Percentiles rank a stretch among this genome's conserved stretches.
Evolutionary conservation across 2,329 filamentous ascomycete genomes (phyloP).

Genomic region (Nemania sp.): DNA sequence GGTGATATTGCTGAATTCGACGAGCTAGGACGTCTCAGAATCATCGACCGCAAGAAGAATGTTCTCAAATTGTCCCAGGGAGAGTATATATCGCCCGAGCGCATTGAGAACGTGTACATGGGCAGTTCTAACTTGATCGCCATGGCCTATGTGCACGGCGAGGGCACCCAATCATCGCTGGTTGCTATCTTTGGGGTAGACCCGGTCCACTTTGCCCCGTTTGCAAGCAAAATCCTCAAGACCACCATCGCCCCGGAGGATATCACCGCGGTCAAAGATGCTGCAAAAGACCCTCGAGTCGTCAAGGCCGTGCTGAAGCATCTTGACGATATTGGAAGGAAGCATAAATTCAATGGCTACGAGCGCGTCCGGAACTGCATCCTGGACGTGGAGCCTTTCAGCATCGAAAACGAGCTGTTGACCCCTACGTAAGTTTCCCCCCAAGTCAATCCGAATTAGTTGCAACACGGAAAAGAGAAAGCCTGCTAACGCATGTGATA

Average conservation of each 20-base stretch:
- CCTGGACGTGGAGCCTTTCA: constrained; percentile 86
- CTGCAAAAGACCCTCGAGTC: constrained; percentile 70
- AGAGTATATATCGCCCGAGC: constrained; percentile 97
- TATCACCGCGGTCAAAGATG: constrained; percentile 66
- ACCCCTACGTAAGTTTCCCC: constrained; percentile 79
- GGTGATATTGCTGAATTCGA: constrained; percentile 91
- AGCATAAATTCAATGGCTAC: constrained; percentile 88
- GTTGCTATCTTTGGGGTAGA: constrained; percentile 89
- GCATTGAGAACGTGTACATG: constrained; percentile 92
- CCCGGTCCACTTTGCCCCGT: constrained; percentile 79
- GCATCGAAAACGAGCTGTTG: constrained; percentile 86
- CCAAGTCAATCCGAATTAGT: neutral
- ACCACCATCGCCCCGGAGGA: constrained; percentile 67
- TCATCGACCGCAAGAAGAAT: constrained; percentile 98
- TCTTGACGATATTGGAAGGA: constrained; percentile 75
- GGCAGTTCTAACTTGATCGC: constrained; percentile 77
- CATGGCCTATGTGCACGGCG: constrained; percentile 88
- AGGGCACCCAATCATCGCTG: constrained; percentile 77
- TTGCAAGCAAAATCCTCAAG: constrained; percentile 75
- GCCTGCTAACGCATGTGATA: constrained; percentile 37
- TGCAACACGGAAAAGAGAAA: neutral
- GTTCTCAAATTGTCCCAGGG: constrained; percentile 98
- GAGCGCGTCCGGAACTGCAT: constrained; percentile 77
- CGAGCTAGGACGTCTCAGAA: constrained; percentile 81
- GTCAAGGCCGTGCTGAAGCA: constrained; percentile 75